Base-by-base conservation (phyloP, 1,139 yeast genomes). In the Pichia sp. region DNA sequence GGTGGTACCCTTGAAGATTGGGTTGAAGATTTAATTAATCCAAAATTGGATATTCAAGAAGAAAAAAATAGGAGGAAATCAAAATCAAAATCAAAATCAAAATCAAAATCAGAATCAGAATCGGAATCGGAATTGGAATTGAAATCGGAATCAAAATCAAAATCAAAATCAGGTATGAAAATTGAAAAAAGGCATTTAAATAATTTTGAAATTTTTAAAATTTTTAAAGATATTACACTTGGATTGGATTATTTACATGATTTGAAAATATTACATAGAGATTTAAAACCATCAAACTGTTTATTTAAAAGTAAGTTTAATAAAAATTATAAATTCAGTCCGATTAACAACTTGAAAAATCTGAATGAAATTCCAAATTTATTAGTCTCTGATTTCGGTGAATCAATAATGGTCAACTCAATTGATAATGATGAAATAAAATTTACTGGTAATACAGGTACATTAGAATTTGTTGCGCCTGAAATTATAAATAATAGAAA, bases 301-400 rank as follows among this genome's bases (percentile, higher is more conserved):
- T 70, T 90, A 33, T 68, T 89, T 48, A 76, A 83, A 38, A 64
- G 69, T 1, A 63, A 64, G 31, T 74, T 50, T 52, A 57, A 53
- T 16, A 59, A 55, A 7, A 61, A 51, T 51, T 63, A 62, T 27
- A 62, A 59, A 5, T 18, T 13, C 3, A 27, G 33, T 18, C 66
- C 68, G 5, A 55, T 63, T 14, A 46, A 47, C 13, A 64, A 71
- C 22, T 66, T 69, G 14, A 60, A 60, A 0, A 68, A 66, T 2
- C 59, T 70, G 1, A 57, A 62, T 2, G 58, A 60, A 27, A 69
- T 84, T 8, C 96, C 96, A 0, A 78, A 77, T 27, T 79, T 87
- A 0, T 73, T 88, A 22, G 93, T 90, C 13, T 84, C 95, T 41
- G 96, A 90, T 69, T 86, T 90, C 66, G 96, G 97, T 2, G 96